Evolutionary conservation across 108 stramenopile species (phyloP), one percentile per base, ranked within the genome.

Genomic region (Nannochloropsis salina): DNA sequence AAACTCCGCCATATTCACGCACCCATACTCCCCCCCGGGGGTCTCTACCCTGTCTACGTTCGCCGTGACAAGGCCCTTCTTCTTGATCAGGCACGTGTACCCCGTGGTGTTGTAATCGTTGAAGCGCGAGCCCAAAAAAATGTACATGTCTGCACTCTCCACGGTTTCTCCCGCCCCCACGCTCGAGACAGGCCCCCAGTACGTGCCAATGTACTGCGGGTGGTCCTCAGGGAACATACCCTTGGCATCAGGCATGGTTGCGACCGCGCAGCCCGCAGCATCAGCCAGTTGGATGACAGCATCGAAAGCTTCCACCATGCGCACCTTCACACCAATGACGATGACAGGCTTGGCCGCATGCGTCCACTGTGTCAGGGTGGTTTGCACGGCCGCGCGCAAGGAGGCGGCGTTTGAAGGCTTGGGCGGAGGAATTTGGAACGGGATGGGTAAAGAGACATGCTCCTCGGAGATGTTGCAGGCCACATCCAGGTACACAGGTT

Each of bases 41-140:
- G 9, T 41, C 79, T 85, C 41, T 9, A 85, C 85, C 6, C 80
- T 18, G 80, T 85, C 43, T 41, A 9, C 15, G 8, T 80, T 41
- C 6, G 80, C 5, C 21, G 21, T 22, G 80, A 85, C 41, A 10
- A 81, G 9, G 31, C 80, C 80, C 22, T 85, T 41, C 22, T 79
- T 45, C 9, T 80, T 31, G 22, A 85, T 80, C 44, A 85, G 10
- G 41, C 80, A 80, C 80, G n/a, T 31, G 80, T 80, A 85, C 8
- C 85, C 85, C 15, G 41, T 41, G 5, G 85, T 85, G 31, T 79
- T 85, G 79, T 85, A 85, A 18, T 85, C 85, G 80, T 85, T 85
- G n/a, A 85, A 42, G 3, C 41, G 3, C 6, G 85, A 80, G 5
- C 85, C 85, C 4, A 80, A 42, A n/a, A 79, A 21, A 18, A 85